These are phyloP conservation scores for Nemophila menziesii DNA, from an alignment of 257 asterid species.

Conservation along the genomic window DNA sequence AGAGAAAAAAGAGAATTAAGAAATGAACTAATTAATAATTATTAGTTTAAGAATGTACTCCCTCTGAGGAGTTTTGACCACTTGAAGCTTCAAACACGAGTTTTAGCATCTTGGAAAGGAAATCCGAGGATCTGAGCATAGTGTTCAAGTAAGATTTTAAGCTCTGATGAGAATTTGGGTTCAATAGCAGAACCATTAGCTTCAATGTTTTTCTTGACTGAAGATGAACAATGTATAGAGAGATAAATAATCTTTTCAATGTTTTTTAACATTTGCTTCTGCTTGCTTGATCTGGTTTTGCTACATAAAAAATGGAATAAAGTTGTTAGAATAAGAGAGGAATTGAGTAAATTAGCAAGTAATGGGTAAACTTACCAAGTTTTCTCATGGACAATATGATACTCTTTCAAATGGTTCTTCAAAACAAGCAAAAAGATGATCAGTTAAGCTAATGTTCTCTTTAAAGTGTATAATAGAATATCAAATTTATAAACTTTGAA, in stretches of 20 bases:
- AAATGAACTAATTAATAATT: no score
- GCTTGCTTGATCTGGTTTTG: constrained; percentile 42
- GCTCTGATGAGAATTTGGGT: constrained; percentile 52
- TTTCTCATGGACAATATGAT: constrained; percentile 51
- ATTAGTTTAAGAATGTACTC: constrained; percentile 24
- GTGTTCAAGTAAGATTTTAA: constrained; percentile 70
- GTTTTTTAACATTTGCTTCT: constrained; percentile 36
- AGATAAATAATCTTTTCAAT: constrained; percentile 77
- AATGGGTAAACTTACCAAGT: constrained; percentile 42
- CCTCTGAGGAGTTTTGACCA: constrained; percentile 43
- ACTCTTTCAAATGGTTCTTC: constrained; percentile 85
- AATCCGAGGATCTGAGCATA: constrained; percentile 61
- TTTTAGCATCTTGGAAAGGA: constrained; percentile 75
- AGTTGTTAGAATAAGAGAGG: no score
- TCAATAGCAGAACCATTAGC: constrained; percentile 52
- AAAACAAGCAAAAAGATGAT: no score
- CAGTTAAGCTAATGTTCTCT: no score
- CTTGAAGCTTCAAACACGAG: constrained; percentile 56
- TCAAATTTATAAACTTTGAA: no score
- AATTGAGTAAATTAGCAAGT: no score
- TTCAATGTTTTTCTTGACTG: constrained; percentile 62
- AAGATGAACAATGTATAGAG: constrained; percentile 55
- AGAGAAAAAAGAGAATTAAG: neutral
- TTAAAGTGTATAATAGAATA: neutral
- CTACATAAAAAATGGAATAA: constrained; percentile 25